phyloP scores from a whole-genome alignment of 176 grass and related monocot genomes.

The Hordeum marinum region DNA sequence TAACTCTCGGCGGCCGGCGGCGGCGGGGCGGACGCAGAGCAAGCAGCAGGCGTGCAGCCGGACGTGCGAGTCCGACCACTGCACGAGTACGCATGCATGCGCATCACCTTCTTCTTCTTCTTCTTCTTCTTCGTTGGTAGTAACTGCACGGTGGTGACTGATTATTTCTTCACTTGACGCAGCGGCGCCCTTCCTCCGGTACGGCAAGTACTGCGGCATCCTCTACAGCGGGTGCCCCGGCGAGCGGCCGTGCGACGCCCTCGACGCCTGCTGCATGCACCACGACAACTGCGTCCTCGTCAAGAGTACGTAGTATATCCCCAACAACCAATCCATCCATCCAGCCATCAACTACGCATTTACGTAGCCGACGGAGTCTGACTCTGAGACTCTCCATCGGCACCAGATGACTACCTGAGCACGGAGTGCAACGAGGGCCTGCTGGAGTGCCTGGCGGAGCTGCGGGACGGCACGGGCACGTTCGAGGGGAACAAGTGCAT shows the following conservation, averaged over 20 bases:
- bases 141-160: neutral
- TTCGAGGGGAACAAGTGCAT: conserved; percentile 84
- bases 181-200: conserved; percentile 69
- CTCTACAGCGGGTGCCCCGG: conserved; percentile 94
- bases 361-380: no score
- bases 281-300: conserved; percentile 79
- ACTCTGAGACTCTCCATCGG: no score
- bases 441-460: conserved; percentile 52
- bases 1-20: neutral
- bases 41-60: conserved; percentile 81
- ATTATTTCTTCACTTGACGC: neutral
- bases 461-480: conserved; percentile 40
- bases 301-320: conserved; percentile 34
- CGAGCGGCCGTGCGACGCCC: conserved; percentile 79
- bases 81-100: conserved; percentile 45
- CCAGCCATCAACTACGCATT: no score
- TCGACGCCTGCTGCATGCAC: conserved; percentile 95
- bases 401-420: conserved; percentile 76
- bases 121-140: neutral
- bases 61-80: conserved; percentile 84
- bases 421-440: conserved; percentile 67
- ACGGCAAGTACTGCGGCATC: conserved; percentile 97
- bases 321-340: neutral
- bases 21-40: conserved; percentile 33
- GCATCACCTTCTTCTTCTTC: neutral